These are phyloP conservation scores for Colletotrichum sansevieriae DNA, from an alignment of 2,329 filamentous ascomycete species.

Conservation along the genomic window DNA sequence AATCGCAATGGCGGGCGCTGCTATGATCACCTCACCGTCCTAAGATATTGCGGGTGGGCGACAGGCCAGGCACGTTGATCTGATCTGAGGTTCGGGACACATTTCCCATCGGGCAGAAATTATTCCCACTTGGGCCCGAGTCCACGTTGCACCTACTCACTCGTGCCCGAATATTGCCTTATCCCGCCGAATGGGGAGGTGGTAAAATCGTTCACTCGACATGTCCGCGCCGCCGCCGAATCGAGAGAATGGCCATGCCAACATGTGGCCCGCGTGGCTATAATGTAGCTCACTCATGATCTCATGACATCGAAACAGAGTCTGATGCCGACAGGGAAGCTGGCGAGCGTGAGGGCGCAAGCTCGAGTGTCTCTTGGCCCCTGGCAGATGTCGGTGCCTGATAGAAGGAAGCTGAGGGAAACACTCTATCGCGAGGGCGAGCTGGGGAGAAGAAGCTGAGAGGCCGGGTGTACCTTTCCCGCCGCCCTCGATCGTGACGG, in stretches of 20 bases:
- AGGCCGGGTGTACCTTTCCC: not conserved
- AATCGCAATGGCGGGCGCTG: not conserved
- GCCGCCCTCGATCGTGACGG: conserved; percentile 1
- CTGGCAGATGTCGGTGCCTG: conserved; percentile 1
- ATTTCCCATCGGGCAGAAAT: conserved; percentile 26
- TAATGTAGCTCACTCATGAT: conserved; percentile 19
- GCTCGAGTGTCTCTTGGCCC: conserved; percentile 2
- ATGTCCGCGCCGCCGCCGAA: not conserved
- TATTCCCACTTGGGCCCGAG: conserved; percentile 22
- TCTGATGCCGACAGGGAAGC: conserved; percentile 4
- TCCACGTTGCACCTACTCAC: conserved; percentile 15
- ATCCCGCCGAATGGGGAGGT: conserved; percentile 2
- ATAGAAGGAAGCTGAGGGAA: conserved; percentile 4
- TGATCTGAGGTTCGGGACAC: not conserved
- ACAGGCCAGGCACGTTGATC: conserved; percentile 13
- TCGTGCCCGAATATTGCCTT: not conserved
- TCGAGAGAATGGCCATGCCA: not conserved
- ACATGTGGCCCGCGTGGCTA: conserved; percentile 5
- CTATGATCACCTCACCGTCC: not conserved
- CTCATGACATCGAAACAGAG: conserved; percentile 11
- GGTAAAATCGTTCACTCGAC: conserved; percentile 31
- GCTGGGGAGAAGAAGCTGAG: not conserved
- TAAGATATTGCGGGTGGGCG: not conserved
- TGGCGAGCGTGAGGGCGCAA: not conserved
- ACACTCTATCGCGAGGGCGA: not conserved